Evolutionary conservation across 768 basidiomycete genomes (phyloP), one percentile per base, ranked within the genome.

Genomic region (Multifurca ochricompacta): DNA sequence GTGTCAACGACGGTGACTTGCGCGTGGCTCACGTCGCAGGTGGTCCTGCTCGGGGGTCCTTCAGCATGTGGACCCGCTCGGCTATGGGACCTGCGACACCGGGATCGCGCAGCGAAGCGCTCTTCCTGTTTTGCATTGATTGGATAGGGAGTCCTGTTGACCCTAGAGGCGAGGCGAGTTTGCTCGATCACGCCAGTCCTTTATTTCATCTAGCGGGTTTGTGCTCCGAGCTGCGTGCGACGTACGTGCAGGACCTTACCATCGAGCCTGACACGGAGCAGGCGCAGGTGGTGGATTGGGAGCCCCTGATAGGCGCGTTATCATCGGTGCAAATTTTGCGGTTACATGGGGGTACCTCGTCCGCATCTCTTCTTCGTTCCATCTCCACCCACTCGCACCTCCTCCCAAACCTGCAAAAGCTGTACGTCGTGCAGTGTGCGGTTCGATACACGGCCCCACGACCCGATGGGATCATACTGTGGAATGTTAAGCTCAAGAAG

Each of bases 141-240:
- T 57, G 56, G 56, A 45, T 4, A 9, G n/a, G 28, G 11, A 57
- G 56, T n/a, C 56, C 56, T 27, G 21, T 48, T 27, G 56, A 57
- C 34, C 50, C 50, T 10, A 36, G 11, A 4, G 32, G 45, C 10
- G 50, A 45, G 43, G n/a, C n/a, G n/a, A 40, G 23, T 9, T 6
- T 57, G 40, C 37, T 36, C 32, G 56, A 48, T 14, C 56, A 52
- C 27, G 46, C 56, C 37, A 57, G 56, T 39, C 56, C 56, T 3
- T 57, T 57, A 13, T 52, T 47, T 40, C 56, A 57, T 44, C 39
- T 57, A 32, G 39, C 39, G 0, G 27, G 25, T n/a, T 40, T 57
- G 27, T 57, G 56, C 34, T 13, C 11, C 13, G 32, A 48, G 14
- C 23, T 57, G 27, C 31, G 39, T 13, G n/a, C 34, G 14, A 18